These are phyloP conservation scores for Geotrichum armillariae DNA, from an alignment of 1,139 yeast genomes.

Conservation along the genomic window DNA sequence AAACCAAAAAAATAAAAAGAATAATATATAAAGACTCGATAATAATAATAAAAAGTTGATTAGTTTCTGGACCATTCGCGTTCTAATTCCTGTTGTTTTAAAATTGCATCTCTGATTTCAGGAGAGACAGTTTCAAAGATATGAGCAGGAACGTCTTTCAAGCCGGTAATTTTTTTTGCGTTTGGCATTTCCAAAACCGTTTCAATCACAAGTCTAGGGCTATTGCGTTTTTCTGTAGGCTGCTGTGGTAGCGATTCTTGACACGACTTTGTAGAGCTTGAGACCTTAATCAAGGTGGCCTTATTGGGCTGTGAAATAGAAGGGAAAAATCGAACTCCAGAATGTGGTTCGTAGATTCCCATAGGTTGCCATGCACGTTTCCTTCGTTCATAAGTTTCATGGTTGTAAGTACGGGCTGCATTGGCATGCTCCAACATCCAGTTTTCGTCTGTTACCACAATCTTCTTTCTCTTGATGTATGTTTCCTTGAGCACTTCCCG, in stretches of 20 bases:
- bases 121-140: constrained; percentile 51
- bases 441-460: constrained; percentile 59
- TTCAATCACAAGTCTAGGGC: constrained; percentile 48
- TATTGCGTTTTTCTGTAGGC: constrained; percentile 9
- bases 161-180: constrained; percentile 55
- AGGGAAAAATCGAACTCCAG: constrained; percentile 77
- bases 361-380: constrained; percentile 50
- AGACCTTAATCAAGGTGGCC: constrained; percentile 41
- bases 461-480: constrained; percentile 37
- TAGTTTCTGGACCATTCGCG: constrained; percentile 2
- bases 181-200: constrained; percentile 50
- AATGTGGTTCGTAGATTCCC: constrained; percentile 77
- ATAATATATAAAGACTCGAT: neutral
- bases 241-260: constrained; percentile 1
- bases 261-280: constrained; percentile 26
- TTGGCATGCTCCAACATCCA: constrained; percentile 88
- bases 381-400: constrained; percentile 60
- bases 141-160: constrained; percentile 55
- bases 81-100: constrained; percentile 46
- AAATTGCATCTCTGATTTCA: constrained; percentile 59
- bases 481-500: constrained; percentile 21
- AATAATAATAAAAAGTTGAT: too few species aligned
- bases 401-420: constrained; percentile 70
- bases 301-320: constrained; percentile 68
- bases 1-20: neutral